A percentile compares a stretch with the other conserved stretches of the same genome.
Evolutionary conservation across 345 rosid species (phyloP).

Genomic region (Isatis tinctoria): DNA sequence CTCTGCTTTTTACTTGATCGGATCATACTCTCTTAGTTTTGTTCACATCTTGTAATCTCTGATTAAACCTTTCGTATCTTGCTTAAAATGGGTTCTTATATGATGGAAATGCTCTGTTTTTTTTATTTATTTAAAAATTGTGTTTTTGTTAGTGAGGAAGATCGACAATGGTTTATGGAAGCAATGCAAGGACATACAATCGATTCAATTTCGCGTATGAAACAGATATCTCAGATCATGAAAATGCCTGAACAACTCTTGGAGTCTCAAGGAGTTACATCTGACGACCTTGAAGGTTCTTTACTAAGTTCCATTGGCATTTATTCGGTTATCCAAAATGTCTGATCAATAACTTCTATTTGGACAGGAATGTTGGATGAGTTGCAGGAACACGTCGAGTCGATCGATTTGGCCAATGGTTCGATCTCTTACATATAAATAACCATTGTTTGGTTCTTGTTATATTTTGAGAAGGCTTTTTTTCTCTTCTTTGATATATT

Average conservation of each 20-base stretch:
- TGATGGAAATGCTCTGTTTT: not conserved
- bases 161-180: slow-evolving; percentile 88
- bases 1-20: not conserved
- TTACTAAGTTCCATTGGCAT: not conserved
- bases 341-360: not conserved
- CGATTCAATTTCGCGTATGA: slow-evolving; percentile 80
- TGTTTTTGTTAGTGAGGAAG: slow-evolving; percentile 60
- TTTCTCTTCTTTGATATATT: not conserved
- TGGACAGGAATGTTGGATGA: slow-evolving; percentile 36
- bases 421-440: not conserved
- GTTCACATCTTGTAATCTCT: not conserved
- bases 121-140: not conserved
- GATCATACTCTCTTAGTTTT: not conserved
- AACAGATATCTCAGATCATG: slow-evolving; percentile 79
- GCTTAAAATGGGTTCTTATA: not conserved
- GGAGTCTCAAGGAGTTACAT: slow-evolving; percentile 74
- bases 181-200: slow-evolving; percentile 81
- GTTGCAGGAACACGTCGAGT: slow-evolving; percentile 30
- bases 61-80: not conserved
- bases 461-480: not conserved
- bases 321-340: not conserved
- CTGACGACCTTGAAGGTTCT: slow-evolving; percentile 70
- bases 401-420: slow-evolving; percentile 33
- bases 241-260: slow-evolving; percentile 59
- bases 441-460: not conserved